Percentiles rank a stretch among this genome's conserved stretches.
Evolutionary conservation across 306 rosid species (phyloP).

Genomic region (Betula pendula): DNA sequence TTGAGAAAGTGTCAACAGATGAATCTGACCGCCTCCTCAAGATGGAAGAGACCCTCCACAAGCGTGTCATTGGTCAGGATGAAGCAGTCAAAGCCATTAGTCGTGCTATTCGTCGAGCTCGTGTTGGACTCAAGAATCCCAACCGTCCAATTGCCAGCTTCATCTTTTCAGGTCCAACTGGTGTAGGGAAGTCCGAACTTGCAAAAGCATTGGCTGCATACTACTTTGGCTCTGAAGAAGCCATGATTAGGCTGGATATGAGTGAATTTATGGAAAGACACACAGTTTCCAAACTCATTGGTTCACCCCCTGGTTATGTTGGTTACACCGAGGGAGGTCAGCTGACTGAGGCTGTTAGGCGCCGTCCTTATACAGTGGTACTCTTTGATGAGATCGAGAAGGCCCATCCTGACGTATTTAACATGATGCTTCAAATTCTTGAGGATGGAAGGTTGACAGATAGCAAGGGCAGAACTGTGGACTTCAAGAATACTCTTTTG

Average conservation of each 20-base stretch:
- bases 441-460: conserved; percentile 97
- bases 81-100: conserved; percentile 96
- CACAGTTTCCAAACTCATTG: conserved; percentile 90
- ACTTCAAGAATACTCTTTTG: conserved; percentile 91
- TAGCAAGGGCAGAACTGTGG: conserved; percentile 95
- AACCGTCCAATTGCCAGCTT: conserved; percentile 96
- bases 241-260: conserved; percentile 98
- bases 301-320: conserved; percentile 97
- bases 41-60: conserved; percentile 96
- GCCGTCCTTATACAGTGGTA: conserved; percentile 92
- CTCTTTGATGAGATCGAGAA: conserved; percentile 96
- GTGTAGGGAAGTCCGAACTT: conserved; percentile 96
- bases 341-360: conserved; percentile 93
- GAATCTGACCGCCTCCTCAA: conserved; percentile 96
- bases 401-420: conserved; percentile 96
- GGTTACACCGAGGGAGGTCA: conserved; percentile 99
- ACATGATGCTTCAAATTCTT: conserved; percentile 97
- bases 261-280: conserved; percentile 98
- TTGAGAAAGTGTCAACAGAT: conserved; percentile 88
- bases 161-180: conserved; percentile 97
- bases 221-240: conserved; percentile 95
- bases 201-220: conserved; percentile 90
- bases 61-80: conserved; percentile 84
- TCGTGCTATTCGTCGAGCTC: conserved; percentile 90
- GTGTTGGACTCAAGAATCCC: conserved; percentile 94